Evolutionary conservation across 352 stramenopile genomes (phyloP).

Genomic region (Phytophthora kernoviae): DNA sequence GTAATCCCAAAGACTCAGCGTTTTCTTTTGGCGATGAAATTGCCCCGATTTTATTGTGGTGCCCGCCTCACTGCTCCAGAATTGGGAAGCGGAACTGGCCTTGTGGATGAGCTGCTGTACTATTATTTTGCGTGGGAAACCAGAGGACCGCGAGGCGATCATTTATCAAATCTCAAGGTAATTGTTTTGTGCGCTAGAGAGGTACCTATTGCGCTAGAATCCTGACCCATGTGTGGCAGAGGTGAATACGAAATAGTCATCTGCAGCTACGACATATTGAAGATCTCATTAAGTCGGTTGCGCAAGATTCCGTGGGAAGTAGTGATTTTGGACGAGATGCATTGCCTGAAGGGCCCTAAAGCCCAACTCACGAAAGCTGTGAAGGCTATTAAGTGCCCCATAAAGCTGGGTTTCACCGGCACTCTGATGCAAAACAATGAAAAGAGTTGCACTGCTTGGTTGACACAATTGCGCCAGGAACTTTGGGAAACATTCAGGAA

Average conservation of each 20-base stretch:
- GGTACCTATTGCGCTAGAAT: neutral
- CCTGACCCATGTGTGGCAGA: constrained; percentile 19
- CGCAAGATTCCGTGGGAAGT: constrained; percentile 88
- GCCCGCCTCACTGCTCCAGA: constrained; percentile 97
- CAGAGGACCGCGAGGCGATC: constrained; percentile 55
- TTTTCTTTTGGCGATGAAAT: constrained; percentile 49
- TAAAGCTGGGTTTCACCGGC: constrained; percentile 87
- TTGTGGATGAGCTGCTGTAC: constrained; percentile 88
- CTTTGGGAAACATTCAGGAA: constrained; percentile 64
- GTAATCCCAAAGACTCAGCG: constrained; percentile 42
- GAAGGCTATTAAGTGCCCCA: constrained; percentile 59
- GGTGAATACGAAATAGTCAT: constrained; percentile 82
- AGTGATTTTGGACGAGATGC: constrained; percentile 98
- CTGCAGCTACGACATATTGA: constrained; percentile 90
- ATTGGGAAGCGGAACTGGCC: constrained; percentile 99
- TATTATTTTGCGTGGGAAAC: constrained; percentile 69
- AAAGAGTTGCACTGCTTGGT: constrained; percentile 80
- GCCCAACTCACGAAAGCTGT: constrained; percentile 91
- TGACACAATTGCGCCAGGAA: constrained; percentile 70
- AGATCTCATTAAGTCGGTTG: constrained; percentile 88
- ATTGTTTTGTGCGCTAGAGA: neutral
- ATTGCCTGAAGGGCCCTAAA: constrained; percentile 98
- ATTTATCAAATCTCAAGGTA: constrained; percentile 75
- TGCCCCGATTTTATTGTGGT: constrained; percentile 97
- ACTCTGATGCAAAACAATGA: constrained; percentile 91